phyloP scores from a whole-genome alignment of 495 filamentous ascomycete species.

The Penicillium arizonense region DNA sequence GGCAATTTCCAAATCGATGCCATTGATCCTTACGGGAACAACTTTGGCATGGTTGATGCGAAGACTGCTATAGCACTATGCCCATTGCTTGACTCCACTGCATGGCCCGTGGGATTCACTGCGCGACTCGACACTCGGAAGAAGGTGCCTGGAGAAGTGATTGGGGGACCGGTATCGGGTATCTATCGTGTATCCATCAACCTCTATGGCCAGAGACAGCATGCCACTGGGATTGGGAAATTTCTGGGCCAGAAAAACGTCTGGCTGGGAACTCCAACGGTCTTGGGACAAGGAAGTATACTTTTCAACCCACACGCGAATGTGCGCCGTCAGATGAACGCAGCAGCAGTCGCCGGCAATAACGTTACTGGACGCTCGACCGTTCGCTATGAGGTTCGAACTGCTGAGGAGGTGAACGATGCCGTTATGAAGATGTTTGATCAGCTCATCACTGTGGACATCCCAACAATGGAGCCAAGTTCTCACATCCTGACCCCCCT shows the following conservation, averaged over 20 bases:
- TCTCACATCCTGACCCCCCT: constrained; percentile 63
- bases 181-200: constrained; percentile 63
- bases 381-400: constrained; percentile 55
- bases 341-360: constrained; percentile 19
- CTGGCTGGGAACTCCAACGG: constrained; percentile 60
- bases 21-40: constrained; percentile 63
- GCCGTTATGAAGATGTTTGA: constrained; percentile 90
- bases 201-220: constrained; percentile 75
- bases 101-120: constrained; percentile 60
- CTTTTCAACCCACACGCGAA: constrained; percentile 68
- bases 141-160: constrained; percentile 52
- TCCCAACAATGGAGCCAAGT: constrained; percentile 72
- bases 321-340: constrained; percentile 36
- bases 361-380: constrained; percentile 14
- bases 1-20: constrained; percentile 60
- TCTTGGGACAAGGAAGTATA: constrained; percentile 61
- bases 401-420: constrained; percentile 77
- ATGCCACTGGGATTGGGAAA: constrained; percentile 59
- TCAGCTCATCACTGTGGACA: constrained; percentile 67
- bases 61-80: constrained; percentile 66
- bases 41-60: constrained; percentile 74
- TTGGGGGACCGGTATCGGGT: constrained; percentile 51
- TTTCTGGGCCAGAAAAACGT: constrained; percentile 63
- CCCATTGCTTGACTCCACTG: constrained; percentile 63
- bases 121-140: constrained; percentile 63